These are phyloP conservation scores for Penicillium sp. DNA, from an alignment of 2,329 filamentous ascomycete genomes.

Conservation along the genomic window DNA sequence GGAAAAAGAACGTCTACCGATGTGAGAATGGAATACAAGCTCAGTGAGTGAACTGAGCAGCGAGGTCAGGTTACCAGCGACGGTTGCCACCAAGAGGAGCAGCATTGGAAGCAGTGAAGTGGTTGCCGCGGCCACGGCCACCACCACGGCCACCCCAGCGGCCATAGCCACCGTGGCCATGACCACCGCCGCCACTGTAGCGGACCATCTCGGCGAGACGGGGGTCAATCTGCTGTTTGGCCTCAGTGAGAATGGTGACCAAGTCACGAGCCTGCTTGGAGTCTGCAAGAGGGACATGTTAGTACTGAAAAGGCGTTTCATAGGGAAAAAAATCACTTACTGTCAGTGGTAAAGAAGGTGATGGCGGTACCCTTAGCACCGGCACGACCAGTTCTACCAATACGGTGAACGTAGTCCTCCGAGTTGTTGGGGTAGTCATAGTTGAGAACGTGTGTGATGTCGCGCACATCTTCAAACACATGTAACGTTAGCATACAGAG, in stretches of 20 bases:
- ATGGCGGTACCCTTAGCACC: conserved; percentile 93
- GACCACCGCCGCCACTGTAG: conserved; percentile 80
- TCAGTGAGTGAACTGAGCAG: too few relatives aligned
- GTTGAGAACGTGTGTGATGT: conserved; percentile 99
- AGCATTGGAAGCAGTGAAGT: conserved; percentile 51
- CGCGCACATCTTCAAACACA: conserved; percentile 84
- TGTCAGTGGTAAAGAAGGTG: conserved; percentile 98
- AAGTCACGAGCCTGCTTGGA: conserved; percentile 95
- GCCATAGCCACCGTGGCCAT: conserved; percentile 62
- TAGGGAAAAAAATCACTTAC: conserved; percentile 58
- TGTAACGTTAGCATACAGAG: conserved; percentile 64
- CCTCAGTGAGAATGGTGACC: conserved; percentile 81
- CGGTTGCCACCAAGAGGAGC: conserved; percentile 50
- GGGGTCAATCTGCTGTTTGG: conserved; percentile 96
- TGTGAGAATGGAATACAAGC: too few relatives aligned
- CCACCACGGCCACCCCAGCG: conserved; percentile 56
- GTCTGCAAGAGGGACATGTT: conserved; percentile 45
- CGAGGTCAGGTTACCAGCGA: conserved; percentile 48
- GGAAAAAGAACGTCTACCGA: too few relatives aligned
- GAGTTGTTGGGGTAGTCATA: conserved; percentile 99
- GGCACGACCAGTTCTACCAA: conserved; percentile 60
- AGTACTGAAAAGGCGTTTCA: conserved; percentile 6
- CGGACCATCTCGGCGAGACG: conserved; percentile 91
- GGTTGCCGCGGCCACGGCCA: conserved; percentile 52
- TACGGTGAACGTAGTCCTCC: too few relatives aligned